Evolutionary conservation across 345 rosid genomes (phyloP).

Genomic region (Excoecaria agallocha): DNA sequence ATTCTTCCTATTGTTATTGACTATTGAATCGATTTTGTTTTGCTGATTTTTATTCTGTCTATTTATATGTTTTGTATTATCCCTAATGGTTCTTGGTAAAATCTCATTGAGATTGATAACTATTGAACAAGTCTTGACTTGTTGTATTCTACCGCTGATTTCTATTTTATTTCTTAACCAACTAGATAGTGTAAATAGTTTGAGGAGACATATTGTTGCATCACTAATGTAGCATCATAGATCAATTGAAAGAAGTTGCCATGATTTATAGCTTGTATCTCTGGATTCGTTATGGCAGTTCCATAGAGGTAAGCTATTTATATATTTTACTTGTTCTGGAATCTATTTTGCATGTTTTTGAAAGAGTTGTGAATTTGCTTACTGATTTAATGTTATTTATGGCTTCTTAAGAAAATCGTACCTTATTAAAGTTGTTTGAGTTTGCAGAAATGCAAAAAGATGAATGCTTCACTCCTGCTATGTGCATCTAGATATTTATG

Average conservation of each 20-base stretch:
- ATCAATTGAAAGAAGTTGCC: constrained; percentile 56
- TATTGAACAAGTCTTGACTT: not conserved
- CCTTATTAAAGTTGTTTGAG: too few relatives aligned
- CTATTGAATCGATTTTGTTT: not conserved
- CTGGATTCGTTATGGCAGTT: constrained; percentile 89
- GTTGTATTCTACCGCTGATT: constrained; percentile 23
- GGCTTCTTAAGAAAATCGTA: too few relatives aligned
- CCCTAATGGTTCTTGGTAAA: not conserved
- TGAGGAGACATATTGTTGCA: constrained; percentile 80
- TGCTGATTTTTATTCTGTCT: not conserved
- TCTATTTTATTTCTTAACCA: constrained; percentile 37
- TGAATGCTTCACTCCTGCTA: too few relatives aligned
- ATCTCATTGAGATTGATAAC: not conserved
- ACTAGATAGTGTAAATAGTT: constrained; percentile 87
- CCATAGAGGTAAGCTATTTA: constrained; percentile 66
- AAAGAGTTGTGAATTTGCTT: not conserved
- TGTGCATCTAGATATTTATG: too few relatives aligned
- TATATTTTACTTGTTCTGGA: not conserved
- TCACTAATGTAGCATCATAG: constrained; percentile 81
- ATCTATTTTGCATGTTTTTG: not conserved
- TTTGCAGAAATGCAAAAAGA: too few relatives aligned
- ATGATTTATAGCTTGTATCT: constrained; percentile 71
- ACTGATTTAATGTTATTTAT: too few relatives aligned
- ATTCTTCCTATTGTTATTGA: not conserved
- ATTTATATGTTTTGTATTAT: not conserved